Conservation (phyloP, 257 asterid genomes). For the Rubia yunnanensis region DNA sequence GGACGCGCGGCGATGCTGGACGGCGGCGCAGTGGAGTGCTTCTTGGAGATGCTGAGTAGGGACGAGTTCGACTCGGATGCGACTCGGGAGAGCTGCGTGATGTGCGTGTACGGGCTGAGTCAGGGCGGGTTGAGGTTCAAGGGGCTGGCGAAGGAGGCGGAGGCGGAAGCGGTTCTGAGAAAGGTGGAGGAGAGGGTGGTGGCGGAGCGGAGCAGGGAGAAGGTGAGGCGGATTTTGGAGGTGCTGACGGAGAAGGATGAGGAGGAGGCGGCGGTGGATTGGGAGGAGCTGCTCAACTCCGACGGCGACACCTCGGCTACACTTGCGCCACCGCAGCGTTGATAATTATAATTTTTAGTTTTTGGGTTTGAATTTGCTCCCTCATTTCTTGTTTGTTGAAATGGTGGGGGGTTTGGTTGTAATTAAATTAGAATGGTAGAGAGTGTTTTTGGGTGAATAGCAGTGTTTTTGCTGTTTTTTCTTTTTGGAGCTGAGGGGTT, state of each 20-base stretch:
- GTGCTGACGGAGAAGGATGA: slow-evolving; percentile 57
- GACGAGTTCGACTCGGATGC: slow-evolving; percentile 41
- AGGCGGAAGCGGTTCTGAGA: slow-evolving; percentile 63
- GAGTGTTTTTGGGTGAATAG: not conserved
- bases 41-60: slow-evolving; percentile 32
- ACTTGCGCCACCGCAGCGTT: not conserved
- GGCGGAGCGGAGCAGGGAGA: slow-evolving; percentile 35
- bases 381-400: not conserved
- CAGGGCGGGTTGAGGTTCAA: slow-evolving; percentile 87
- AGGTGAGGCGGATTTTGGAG: slow-evolving; percentile 50
- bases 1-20: slow-evolving; percentile 81
- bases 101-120: slow-evolving; percentile 67
- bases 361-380: not conserved
- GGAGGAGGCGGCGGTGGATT: slow-evolving; percentile 72
- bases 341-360: not conserved
- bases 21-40: slow-evolving; percentile 54
- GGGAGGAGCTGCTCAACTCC: slow-evolving; percentile 76
- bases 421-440: not conserved
- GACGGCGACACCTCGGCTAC: slow-evolving; percentile 47
- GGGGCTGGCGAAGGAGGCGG: slow-evolving; percentile 81
- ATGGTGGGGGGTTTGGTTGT: slow-evolving; percentile 1
- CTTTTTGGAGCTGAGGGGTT: not conserved
- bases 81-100: slow-evolving; percentile 53
- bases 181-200: slow-evolving; percentile 44
- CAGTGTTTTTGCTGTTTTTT: not conserved